Evolutionary conservation across 257 asterid genomes (phyloP), one percentile per base, ranked within the genome.

Genomic region (Lycium barbarum): DNA sequence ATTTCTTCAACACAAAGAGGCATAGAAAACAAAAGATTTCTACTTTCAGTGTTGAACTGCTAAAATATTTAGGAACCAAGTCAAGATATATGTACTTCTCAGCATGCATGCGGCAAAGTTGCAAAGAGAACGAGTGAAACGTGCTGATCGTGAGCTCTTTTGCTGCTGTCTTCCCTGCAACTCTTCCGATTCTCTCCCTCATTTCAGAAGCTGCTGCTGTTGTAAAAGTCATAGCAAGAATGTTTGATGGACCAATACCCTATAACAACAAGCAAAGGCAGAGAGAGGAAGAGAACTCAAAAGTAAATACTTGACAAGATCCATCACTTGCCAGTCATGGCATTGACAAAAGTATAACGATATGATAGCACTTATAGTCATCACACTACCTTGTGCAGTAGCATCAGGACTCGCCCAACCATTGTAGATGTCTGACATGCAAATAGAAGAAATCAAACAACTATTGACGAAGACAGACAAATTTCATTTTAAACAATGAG

Each of bases 151-250:
- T 91, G 83, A 96, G 97, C 89, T 93, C 97, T 89, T 96, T 96
- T 76, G 98, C 95, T 88, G 92, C 92, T 85, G 94, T 85, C 88
- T 95, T 95, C 87, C 99, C 98, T 83, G 98, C 95, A 85, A 93
- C 94, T 88, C 88, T 83, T 84, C 97, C 98, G 81, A 96, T 93
- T 87, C 98, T 93, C 88, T 93, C 98, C 65, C 97, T 95, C 98
- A 96, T 95, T 93, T 96, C 99, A 83, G 98, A 92, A 83, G 98
- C 97, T 55, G 98, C 98, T 81, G 98, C 98, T 76, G 97, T 92
- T 76, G 98, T 96, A 89, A 95, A 96, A 81, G 99, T 95, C 99
- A 95, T 95, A 47, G 99, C 99, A 88, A 96, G 92, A 91, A 96
- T 91, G 89, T 93, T 89, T 89, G 94, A 91, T 20, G 98, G 93